Conservation (phyloP, 495 filamentous ascomycete genomes). For the Ascobolus immersus region DNA sequence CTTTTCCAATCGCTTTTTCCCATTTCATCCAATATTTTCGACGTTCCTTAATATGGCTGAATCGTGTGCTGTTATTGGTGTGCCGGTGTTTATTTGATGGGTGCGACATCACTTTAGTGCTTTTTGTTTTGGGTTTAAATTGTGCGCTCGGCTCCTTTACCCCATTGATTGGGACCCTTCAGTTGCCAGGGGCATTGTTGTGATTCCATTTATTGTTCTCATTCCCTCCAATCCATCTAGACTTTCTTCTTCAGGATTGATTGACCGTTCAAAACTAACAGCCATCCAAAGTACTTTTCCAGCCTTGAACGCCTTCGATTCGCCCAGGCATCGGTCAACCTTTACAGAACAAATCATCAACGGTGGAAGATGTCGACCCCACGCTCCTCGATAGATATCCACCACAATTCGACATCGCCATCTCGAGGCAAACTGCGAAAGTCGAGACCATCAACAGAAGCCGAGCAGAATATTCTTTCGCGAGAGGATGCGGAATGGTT, state of each 20-base stretch:
- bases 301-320: constrained; percentile 18
- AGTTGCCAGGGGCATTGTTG: no score
- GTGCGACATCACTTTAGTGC: neutral
- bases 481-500: constrained; percentile 46
- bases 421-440: constrained; percentile 7
- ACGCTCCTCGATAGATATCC: constrained; percentile 20
- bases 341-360: constrained; percentile 18
- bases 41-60: no score
- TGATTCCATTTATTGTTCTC: no score
- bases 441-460: constrained; percentile 8
- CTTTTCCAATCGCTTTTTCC: no score
- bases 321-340: constrained; percentile 19
- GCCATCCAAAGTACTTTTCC: constrained; percentile 10
- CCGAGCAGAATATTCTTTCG: constrained; percentile 18
- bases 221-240: no score
- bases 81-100: neutral
- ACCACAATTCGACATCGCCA: constrained; percentile 17
- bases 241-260: constrained; percentile 10
- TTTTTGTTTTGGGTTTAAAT: constrained; percentile 3
- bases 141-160: constrained; percentile 8
- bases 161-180: constrained; percentile 5
- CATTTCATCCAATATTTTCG: constrained; percentile 1
- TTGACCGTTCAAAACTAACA: constrained; percentile 8
- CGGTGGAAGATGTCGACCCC: constrained; percentile 15
- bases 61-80: constrained; percentile 1